Evolutionary conservation across 306 rosid species (phyloP), one percentile per base, ranked within the genome.

Genomic region (Rubus idaeus): DNA sequence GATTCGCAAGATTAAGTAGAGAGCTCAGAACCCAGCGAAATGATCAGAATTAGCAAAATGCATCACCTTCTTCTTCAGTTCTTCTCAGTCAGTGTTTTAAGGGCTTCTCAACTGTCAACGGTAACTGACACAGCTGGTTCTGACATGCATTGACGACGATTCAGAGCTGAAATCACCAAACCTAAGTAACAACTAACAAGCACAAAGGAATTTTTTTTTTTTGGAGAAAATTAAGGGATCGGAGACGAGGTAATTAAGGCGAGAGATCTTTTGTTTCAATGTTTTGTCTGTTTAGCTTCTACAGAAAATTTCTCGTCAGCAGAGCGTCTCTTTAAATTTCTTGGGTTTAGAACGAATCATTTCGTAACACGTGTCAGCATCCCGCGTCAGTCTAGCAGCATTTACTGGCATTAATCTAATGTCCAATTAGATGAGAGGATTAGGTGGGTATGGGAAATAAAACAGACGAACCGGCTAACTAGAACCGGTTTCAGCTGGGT

Each of bases 261-360:
- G 65, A 20, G 64, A 63, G 10, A 63, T 63, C 68, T 63, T 63
- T 63, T 14, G 68, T 63, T n/a, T n/a, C n/a, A n/a, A n/a, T n/a
- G n/a, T n/a, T 63, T 35, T 63, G 68, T 63, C 68, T 8, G 35
- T 63, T 30, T 7, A 26, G 45, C 68, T 63, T 35, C 68, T 63
- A 37, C 5, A 16, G 44, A 63, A 11, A 23, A 23, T 23, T 23
- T 23, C 26, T 5, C 67, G 40, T 35, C 45, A 14, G 11, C 20
- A 35, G 11, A 35, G 45, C 5, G 20, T 35, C 46, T 3, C 20
- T 62, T 35, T 6, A 30, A 62, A 30, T 62, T 42, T 13, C 68
- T 63, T 5, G 20, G 68, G 68, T 63, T 63, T 37, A 2, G 45
- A 63, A 21, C 45, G n/a, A 63, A 63, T 63, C 45, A 17, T 16